A percentile compares a stretch with the other conserved stretches of the same genome.
Conservation (phyloP, 306 rosid genomes). For the Vigna trinervia region DNA sequence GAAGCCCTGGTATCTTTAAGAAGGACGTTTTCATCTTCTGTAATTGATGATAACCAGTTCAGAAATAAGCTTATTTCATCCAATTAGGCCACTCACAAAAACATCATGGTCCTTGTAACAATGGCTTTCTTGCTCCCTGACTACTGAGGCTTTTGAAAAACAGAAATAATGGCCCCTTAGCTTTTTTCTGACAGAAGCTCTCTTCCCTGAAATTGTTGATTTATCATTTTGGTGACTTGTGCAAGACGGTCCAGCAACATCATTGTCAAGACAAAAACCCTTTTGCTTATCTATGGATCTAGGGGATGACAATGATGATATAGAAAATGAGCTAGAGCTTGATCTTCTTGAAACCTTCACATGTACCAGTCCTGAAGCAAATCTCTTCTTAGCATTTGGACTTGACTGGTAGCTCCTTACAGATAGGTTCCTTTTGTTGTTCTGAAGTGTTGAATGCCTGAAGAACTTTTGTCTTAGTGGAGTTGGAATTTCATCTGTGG, state of each 20-base stretch:
- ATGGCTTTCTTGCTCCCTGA: slow-evolving; percentile 56
- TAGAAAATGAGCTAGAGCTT: slow-evolving; percentile 77
- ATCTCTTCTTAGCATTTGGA: slow-evolving; percentile 82
- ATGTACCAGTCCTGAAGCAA: slow-evolving; percentile 67
- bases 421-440: slow-evolving; percentile 71
- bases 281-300: slow-evolving; percentile 67
- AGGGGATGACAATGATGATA: slow-evolving; percentile 73
- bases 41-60: slow-evolving; percentile 5
- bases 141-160: slow-evolving; percentile 58
- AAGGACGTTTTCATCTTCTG: background rate
- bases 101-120: slow-evolving; percentile 55
- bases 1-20: background rate
- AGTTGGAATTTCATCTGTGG: slow-evolving; percentile 61
- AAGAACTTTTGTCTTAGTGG: slow-evolving; percentile 72
- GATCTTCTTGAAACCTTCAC: slow-evolving; percentile 61
- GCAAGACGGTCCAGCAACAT: slow-evolving; percentile 68
- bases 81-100: slow-evolving; percentile 60
- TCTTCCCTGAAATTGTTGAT: slow-evolving; percentile 44
- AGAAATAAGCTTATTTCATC: slow-evolving; percentile 7
- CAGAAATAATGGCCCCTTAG: slow-evolving; percentile 70
- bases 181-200: slow-evolving; percentile 47
- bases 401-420: slow-evolving; percentile 83
- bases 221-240: slow-evolving; percentile 49
- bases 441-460: slow-evolving; percentile 61
- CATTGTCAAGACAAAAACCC: slow-evolving; percentile 53